Base-by-base conservation (phyloP, 306 rosid species). In the Fragaria ananassa region DNA sequence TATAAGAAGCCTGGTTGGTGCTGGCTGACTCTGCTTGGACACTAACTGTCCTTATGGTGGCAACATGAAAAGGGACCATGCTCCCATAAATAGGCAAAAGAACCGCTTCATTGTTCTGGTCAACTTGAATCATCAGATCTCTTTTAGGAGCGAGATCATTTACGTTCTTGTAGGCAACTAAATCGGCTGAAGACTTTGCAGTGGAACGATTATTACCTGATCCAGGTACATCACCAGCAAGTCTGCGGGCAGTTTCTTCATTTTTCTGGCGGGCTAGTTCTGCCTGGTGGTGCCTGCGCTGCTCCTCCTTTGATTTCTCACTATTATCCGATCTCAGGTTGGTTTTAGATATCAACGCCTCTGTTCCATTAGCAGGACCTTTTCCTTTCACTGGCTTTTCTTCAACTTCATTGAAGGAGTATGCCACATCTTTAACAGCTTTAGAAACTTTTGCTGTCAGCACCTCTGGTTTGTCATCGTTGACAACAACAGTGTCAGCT, bases 251-350 rank as follows among this genome's bases (percentile, higher is more conserved):
- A 64, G 95, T 94, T 85, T 94, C 98, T 89, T 94, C 98, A 77
- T 94, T 94, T 74, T 94, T 94, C 89, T 91, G 98, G 70, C 94
- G 93, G 53, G 98, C 98, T 79, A 94, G 96, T 65, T 94, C 97
- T n/a, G 98, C 97, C 79, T 91, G 98, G 74, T 94, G 98, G 86
- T 94, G 97, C 81, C 97, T 86, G 29, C 98, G 91, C 31, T 88
- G 94, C 57, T 94, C 98, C 87, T 91, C 97, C 83, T 94, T 91
- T 15, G 97, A 91, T 70, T 90, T 78, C 79, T 94, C 98, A 78
- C 89, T 97, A 80, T 94, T 94, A 71, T 94, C 98, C 25, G 98
- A 94, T 83, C 98, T 89, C 68, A 94, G 82, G 19, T 94, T 84
- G 61, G 98, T 90, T 91, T 91, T 94, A 23, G 97, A 87, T 85